These are phyloP conservation scores for Neonectria hederae DNA, from an alignment of 2,329 filamentous ascomycete genomes.

Conservation along the genomic window DNA sequence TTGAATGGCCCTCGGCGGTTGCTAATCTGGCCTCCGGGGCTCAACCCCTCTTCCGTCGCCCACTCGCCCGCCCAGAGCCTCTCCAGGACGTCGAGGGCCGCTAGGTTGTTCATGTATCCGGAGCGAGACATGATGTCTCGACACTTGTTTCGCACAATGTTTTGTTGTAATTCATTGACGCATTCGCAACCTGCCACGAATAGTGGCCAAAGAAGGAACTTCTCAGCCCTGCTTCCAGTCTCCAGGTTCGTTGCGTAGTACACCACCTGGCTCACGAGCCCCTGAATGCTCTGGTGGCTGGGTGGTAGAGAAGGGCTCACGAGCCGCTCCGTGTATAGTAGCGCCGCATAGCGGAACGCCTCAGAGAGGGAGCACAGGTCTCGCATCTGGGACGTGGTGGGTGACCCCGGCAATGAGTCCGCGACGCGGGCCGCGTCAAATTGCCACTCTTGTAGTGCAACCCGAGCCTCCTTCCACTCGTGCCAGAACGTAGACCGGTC, in stretches of 20 bases:
- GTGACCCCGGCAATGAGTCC: slow-evolving; percentile 58
- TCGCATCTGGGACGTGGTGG: slow-evolving; percentile 69
- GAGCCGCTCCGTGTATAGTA: slow-evolving; percentile 90
- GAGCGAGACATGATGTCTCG: slow-evolving; percentile 87
- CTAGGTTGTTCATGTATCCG: slow-evolving; percentile 93
- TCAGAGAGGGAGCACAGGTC: slow-evolving; percentile 87
- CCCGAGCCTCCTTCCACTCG: slow-evolving; percentile 84
- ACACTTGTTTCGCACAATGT: slow-evolving; percentile 81
- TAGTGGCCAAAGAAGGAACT: slow-evolving; percentile 92
- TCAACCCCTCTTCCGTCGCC: slow-evolving; percentile 49
- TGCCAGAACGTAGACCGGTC: slow-evolving; percentile 77
- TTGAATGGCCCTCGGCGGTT: slow-evolving; percentile 62
- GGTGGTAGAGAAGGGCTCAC: slow-evolving; percentile 80
- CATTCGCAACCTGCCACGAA: slow-evolving; percentile 93
- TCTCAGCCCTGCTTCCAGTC: slow-evolving; percentile 76
- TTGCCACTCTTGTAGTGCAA: slow-evolving; percentile 82
- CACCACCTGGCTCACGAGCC: slow-evolving; percentile 82
- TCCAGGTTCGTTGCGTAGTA: slow-evolving; percentile 85
- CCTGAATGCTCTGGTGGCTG: slow-evolving; percentile 80
- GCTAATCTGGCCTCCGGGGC: slow-evolving; percentile 46
- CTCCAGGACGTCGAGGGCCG: slow-evolving; percentile 85
- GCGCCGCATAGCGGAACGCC: slow-evolving; percentile 87
- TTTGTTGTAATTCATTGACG: slow-evolving; percentile 80
- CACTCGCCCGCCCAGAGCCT: slow-evolving; percentile 76
- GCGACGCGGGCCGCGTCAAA: slow-evolving; percentile 68